A percentile compares a stretch with the other conserved stretches of the same genome.
These are phyloP conservation scores for Cryptococcus wingfieldii DNA, from an alignment of 1,284 basidiomycete genomes.

Conservation along the genomic window DNA sequence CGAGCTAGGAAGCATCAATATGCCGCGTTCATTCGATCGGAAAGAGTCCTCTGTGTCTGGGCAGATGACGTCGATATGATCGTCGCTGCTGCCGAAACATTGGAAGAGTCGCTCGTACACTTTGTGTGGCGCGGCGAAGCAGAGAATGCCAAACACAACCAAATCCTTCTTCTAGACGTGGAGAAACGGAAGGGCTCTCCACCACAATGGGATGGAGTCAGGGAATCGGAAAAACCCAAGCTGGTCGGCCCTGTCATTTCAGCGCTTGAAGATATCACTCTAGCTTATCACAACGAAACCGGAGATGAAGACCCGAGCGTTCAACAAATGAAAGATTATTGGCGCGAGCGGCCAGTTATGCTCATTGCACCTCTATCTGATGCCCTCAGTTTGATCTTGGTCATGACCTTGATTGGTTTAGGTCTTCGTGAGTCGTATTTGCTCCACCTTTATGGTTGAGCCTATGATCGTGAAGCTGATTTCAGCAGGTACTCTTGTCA, in stretches of 20 bases:
- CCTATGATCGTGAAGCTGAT: neutral
- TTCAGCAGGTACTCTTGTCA: conserved; percentile 49
- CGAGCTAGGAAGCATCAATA: conserved; percentile 75
- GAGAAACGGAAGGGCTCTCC: conserved; percentile 30
- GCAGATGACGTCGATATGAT: conserved; percentile 67
- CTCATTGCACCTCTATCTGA: conserved; percentile 54
- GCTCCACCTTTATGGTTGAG: neutral
- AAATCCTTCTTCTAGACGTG: conserved; percentile 30
- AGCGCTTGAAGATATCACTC: conserved; percentile 1
- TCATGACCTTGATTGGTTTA: conserved; percentile 27
- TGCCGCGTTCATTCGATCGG: conserved; percentile 74
- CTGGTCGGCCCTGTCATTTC: conserved; percentile 5
- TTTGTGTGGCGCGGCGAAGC: conserved; percentile 61
- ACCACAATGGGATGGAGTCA: no score
- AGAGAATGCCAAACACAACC: conserved; percentile 48
- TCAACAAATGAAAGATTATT: conserved; percentile 18
- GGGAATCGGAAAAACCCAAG: conserved; percentile 15
- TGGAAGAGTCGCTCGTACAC: conserved; percentile 73
- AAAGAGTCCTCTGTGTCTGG: conserved; percentile 70
- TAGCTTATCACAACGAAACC: conserved; percentile 2
- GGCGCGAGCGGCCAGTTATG: conserved; percentile 46
- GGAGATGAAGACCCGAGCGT: conserved; percentile 28
- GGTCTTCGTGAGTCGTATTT: conserved; percentile 27
- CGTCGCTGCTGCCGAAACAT: conserved; percentile 57
- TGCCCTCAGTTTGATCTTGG: conserved; percentile 50